Conservation (phyloP, 805 yeast species). For the Teunomyces panamensis region DNA sequence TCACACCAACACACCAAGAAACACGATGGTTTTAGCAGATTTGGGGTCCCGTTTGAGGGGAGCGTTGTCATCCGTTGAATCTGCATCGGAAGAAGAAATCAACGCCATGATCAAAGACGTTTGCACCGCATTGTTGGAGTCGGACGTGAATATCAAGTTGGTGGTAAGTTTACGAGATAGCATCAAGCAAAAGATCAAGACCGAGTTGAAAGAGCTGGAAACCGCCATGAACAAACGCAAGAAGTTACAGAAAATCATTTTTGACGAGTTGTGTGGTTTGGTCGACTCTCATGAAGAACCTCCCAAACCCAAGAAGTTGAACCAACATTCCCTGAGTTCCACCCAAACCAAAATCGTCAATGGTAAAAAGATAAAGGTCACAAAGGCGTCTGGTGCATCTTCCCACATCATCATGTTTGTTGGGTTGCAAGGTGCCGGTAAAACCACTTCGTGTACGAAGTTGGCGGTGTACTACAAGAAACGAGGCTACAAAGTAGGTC, state of each 20-base stretch:
- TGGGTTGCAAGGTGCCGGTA: slow-evolving; percentile 98
- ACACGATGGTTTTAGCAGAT: slow-evolving; percentile 44
- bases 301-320: slow-evolving; percentile 84
- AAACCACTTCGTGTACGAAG: slow-evolving; percentile 96
- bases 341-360: slow-evolving; percentile 17
- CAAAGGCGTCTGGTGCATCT: slow-evolving; percentile 16
- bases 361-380: slow-evolving; percentile 25
- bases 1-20: not conserved
- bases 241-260: slow-evolving; percentile 86
- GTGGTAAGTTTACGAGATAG: slow-evolving; percentile 76
- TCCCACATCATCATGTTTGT: slow-evolving; percentile 88
- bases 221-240: slow-evolving; percentile 69
- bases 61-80: slow-evolving; percentile 41
- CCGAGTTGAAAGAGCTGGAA: slow-evolving; percentile 49
- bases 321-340: slow-evolving; percentile 10
- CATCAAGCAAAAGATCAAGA: slow-evolving; percentile 46
- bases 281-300: slow-evolving; percentile 68
- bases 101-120: slow-evolving; percentile 73
- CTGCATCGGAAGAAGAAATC: slow-evolving; percentile 39
- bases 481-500: slow-evolving; percentile 90
- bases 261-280: slow-evolving; percentile 83
- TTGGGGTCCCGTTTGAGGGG: slow-evolving; percentile 41
- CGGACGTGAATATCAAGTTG: slow-evolving; percentile 88
- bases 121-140: slow-evolving; percentile 83
- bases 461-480: slow-evolving; percentile 91